These are phyloP conservation scores for Candida taoyuanica DNA, from an alignment of 805 yeast genomes.

Conservation along the genomic window DNA sequence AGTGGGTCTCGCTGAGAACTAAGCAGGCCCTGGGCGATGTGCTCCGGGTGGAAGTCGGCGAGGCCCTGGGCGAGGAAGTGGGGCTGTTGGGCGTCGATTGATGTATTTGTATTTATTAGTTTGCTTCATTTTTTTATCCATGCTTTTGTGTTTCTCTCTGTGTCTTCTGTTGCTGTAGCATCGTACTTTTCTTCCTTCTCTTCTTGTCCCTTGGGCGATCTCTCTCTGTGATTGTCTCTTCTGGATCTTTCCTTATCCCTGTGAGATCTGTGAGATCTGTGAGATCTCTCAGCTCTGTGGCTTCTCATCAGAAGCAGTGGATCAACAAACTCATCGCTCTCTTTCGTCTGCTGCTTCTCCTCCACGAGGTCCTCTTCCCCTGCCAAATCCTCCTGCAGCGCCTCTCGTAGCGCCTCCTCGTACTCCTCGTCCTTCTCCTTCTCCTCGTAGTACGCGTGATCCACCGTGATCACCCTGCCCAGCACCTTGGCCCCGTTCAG, in stretches of 20 bases:
- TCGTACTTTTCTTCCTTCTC: neutral
- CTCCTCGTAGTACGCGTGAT: conserved; percentile 63
- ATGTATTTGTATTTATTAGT: conserved; percentile 1
- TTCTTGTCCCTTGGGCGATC: neutral
- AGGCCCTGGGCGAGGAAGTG: conserved; percentile 27
- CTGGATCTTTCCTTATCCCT: neutral
- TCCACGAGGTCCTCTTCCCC: conserved; percentile 10
- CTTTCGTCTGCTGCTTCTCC: neutral
- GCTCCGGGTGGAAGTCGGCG: conserved; percentile 45
- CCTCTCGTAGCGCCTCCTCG: conserved; percentile 33
- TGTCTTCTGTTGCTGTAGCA: conserved; percentile 4
- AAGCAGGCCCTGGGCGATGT: conserved; percentile 42
- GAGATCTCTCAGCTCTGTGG: neutral
- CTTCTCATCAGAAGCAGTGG: conserved; percentile 19
- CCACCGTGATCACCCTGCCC: conserved; percentile 55
- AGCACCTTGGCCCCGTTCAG: conserved; percentile 61
- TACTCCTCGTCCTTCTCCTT: conserved; percentile 48
- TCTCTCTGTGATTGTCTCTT: conserved; percentile 1
- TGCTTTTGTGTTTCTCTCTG: neutral
- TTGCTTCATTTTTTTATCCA: neutral
- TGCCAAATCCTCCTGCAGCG: conserved; percentile 29
- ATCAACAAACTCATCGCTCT: conserved; percentile 23
- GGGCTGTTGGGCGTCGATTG: conserved; percentile 18
- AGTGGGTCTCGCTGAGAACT: conserved; percentile 81
- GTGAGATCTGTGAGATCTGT: neutral